Evolutionary conservation across 305 asterid genomes (phyloP).

Genomic region (Lippia alba): DNA sequence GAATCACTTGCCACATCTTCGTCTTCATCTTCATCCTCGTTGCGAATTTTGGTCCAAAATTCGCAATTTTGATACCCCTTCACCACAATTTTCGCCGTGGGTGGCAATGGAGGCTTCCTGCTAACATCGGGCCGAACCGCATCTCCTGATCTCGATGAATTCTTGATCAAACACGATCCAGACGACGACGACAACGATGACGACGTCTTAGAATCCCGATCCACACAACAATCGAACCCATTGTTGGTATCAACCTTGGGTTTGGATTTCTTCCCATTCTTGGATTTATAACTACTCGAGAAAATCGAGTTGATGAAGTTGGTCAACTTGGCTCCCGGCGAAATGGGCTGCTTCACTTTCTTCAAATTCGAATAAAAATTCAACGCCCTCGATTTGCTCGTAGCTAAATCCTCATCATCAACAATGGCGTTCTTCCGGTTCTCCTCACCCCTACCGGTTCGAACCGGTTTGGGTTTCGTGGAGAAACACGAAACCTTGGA

Average conservation of each 20-base stretch:
- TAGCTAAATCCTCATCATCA: conserved; percentile 35
- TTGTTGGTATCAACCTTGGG: neutral
- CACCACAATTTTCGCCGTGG: conserved; percentile 21
- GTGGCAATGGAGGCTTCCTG: conserved; percentile 45
- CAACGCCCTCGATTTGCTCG: conserved; percentile 49
- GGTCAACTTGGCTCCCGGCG: conserved; percentile 51
- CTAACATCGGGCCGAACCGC: conserved; percentile 41
- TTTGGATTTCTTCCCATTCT: conserved; percentile 34
- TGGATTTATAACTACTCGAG: conserved; percentile 11
- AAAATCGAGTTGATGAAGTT: conserved; percentile 46
- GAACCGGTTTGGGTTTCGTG: conserved; percentile 46
- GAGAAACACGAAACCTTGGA: conserved; percentile 44
- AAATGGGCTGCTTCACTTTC: conserved; percentile 59
- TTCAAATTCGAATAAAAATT: conserved; percentile 57
- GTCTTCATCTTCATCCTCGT: conserved; percentile 18
- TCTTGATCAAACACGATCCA: conserved; percentile 54
- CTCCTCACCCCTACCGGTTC: conserved; percentile 35
- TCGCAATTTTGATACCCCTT: conserved; percentile 25
- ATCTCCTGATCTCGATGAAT: conserved; percentile 35
- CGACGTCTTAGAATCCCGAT: conserved; percentile 22
- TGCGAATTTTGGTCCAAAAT: conserved; percentile 3
- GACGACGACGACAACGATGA: conserved; percentile 38
- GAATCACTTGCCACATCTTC: conserved; percentile 64
- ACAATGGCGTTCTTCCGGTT: conserved; percentile 29
- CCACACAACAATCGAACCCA: neutral